phyloP scores from a whole-genome alignment of 139 green algal genomes.

The Pleodorina starrii region DNA sequence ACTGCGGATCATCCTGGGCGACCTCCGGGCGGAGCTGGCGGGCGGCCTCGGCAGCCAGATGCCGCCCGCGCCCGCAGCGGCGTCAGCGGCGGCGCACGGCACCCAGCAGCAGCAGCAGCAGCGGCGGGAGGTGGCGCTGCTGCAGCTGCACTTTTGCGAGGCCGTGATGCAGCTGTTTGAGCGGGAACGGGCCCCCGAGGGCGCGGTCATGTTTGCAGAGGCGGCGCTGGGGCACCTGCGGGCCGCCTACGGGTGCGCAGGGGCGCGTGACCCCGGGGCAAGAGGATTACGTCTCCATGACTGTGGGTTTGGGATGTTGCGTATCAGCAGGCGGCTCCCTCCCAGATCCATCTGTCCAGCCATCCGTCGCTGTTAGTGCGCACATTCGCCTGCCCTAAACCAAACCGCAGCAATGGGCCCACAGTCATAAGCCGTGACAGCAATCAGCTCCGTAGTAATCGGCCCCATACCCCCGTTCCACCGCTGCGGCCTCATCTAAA shows the following conservation, averaged over 20 bases:
- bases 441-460: no score
- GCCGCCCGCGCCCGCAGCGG: neutral
- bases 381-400: no score
- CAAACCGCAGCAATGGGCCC: no score
- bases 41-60: neutral
- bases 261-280: no score
- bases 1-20: constrained; percentile 30
- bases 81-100: neutral
- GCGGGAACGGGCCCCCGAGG: constrained; percentile 56
- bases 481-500: no score
- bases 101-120: neutral
- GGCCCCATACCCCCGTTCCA: no score
- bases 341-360: no score
- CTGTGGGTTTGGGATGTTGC: no score
- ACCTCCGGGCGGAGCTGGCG: constrained; percentile 35
- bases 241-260: constrained; percentile 20
- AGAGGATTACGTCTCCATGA: no score
- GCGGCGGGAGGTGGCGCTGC: constrained; percentile 36
- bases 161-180: constrained; percentile 69
- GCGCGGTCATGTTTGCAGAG: constrained; percentile 60
- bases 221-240: constrained; percentile 46
- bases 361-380: no score
- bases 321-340: no score
- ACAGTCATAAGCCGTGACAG: no score
- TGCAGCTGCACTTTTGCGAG: constrained; percentile 63